phyloP scores from a whole-genome alignment of 805 yeast genomes.

The Saturnispora besseyi region DNA sequence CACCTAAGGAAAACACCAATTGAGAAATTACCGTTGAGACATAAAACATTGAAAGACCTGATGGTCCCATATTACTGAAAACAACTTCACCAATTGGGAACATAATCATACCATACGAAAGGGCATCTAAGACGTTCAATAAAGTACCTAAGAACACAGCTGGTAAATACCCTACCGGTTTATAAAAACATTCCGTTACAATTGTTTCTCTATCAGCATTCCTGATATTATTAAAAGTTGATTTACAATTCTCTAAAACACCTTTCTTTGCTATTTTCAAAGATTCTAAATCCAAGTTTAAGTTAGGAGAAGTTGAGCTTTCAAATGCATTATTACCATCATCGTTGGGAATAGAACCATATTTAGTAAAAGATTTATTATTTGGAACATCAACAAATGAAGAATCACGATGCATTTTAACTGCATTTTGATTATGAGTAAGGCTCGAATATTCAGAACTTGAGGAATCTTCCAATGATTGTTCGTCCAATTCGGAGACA shows the following conservation, averaged over 20 bases:
- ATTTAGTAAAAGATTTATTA: conserved; percentile 3
- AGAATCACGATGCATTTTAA: neutral
- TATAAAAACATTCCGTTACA: conserved; percentile 21
- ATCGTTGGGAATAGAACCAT: conserved; percentile 1
- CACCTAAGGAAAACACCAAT: conserved; percentile 80
- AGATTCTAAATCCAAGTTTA: conserved; percentile 10
- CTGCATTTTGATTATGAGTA: neutral
- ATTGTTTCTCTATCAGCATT: conserved; percentile 19
- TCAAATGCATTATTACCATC: neutral
- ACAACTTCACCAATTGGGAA: conserved; percentile 81
- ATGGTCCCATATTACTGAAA: conserved; percentile 72
- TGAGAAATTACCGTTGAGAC: conserved; percentile 87
- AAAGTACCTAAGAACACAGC: conserved; percentile 80
- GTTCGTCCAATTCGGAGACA: conserved; percentile 30
- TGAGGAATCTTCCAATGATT: conserved; percentile 2
- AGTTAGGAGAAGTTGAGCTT: neutral
- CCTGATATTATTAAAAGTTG: neutral
- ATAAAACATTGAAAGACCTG: conserved; percentile 91
- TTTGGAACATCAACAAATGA: neutral
- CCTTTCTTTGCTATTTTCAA: conserved; percentile 1
- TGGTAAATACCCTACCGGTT: conserved; percentile 50
- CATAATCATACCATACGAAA: conserved; percentile 95
- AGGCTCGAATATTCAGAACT: neutral
- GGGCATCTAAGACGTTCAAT: conserved; percentile 82
- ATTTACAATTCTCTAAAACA: neutral